Evolutionary conservation across 768 basidiomycete species (phyloP).

Genomic region (Hemileccinum impolitum): DNA sequence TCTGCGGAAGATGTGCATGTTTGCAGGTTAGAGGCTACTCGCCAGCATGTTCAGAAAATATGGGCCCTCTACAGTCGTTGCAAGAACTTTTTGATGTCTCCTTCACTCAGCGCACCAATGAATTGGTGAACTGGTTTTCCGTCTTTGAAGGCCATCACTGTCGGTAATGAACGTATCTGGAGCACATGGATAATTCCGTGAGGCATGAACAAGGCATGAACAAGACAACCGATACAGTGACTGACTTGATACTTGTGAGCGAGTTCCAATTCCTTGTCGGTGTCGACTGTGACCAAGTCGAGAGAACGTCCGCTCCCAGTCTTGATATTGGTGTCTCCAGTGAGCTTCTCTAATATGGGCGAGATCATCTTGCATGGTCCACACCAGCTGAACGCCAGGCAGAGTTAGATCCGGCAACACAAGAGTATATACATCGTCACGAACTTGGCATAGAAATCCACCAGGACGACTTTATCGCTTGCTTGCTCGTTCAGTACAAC

Average conservation of each 20-base stretch:
- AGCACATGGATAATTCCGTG: neutral
- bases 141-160: slow-evolving; percentile 72
- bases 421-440: slow-evolving; percentile 24
- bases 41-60: neutral
- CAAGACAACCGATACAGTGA: neutral
- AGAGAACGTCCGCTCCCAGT: slow-evolving; percentile 54
- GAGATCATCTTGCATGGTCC: slow-evolving; percentile 70
- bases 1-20: neutral
- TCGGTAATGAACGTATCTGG: slow-evolving; percentile 74
- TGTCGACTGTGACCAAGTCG: slow-evolving; percentile 72
- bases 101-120: slow-evolving; percentile 52
- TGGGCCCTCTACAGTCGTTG: slow-evolving; percentile 30
- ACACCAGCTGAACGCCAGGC: slow-evolving; percentile 59
- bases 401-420: slow-evolving; percentile 2
- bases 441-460: slow-evolving; percentile 81
- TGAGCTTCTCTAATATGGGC: slow-evolving; percentile 63
- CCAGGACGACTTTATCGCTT: slow-evolving; percentile 56
- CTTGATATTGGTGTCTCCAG: slow-evolving; percentile 40
- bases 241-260: slow-evolving; percentile 47
- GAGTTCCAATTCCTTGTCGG: slow-evolving; percentile 51
- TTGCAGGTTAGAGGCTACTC: neutral
- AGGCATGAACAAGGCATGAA: neutral
- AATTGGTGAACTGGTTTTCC: slow-evolving; percentile 60
- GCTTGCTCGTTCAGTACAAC: slow-evolving; percentile 30
- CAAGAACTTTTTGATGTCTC: slow-evolving; percentile 44